Evolutionary conservation across 75 land plant species (phyloP).

Genomic region (Cryptomeria japonica): DNA sequence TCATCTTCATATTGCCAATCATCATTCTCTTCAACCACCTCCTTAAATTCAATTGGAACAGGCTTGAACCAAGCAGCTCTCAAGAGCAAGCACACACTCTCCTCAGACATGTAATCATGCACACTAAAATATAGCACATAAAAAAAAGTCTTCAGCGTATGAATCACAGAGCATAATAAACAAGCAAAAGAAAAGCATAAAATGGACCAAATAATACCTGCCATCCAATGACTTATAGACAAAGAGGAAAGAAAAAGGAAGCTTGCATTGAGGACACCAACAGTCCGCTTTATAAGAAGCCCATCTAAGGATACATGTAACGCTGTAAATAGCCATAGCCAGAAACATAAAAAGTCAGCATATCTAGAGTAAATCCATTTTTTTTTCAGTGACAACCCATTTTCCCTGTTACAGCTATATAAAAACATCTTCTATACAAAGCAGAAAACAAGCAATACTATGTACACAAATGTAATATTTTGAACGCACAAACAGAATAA

Average conservation of each 20-base stretch:
- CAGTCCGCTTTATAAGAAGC: conserved; percentile 68
- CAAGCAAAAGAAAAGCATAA: neutral
- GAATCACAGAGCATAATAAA: neutral
- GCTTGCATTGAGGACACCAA: conserved; percentile 92
- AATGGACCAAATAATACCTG: conserved; percentile 42
- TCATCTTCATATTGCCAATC: conserved; percentile 52
- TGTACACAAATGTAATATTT: neutral
- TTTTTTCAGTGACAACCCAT: neutral
- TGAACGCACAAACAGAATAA: too few species aligned
- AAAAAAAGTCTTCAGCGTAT: neutral
- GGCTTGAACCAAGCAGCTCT: conserved; percentile 88
- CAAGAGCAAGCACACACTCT: conserved; percentile 89
- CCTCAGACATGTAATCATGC: conserved; percentile 85
- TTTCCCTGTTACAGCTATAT: neutral
- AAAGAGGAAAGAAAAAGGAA: conserved; percentile 74
- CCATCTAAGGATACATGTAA: conserved; percentile 89
- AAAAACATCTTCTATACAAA: neutral
- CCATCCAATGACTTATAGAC: conserved; percentile 90
- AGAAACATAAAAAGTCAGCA: neutral
- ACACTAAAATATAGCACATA: conserved; percentile 40
- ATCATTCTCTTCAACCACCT: conserved; percentile 45
- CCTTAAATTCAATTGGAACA: conserved; percentile 31
- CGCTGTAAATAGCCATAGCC: conserved; percentile 38
- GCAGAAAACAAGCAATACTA: neutral
- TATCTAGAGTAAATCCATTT: neutral